Base-by-base conservation (phyloP, 148 eudicot genomes). In the Chenopodium berlandieri region DNA sequence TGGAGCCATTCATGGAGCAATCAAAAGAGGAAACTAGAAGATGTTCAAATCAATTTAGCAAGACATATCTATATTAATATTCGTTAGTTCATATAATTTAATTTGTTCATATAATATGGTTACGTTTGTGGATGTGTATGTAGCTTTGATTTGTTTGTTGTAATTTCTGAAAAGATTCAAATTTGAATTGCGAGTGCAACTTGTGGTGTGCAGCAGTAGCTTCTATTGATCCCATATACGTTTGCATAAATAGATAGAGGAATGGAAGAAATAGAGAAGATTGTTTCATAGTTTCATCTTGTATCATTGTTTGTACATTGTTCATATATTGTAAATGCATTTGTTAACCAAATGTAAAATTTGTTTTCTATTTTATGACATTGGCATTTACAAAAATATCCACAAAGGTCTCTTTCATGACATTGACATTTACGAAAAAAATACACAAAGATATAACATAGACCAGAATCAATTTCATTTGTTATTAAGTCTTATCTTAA, bases 1-100 rank as follows among this genome's bases (percentile, higher is more conserved):
- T 20, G 88, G 74, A 34, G 84, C 88, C 4, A 78, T 86, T 44
- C 88, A 86, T 71, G 86, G 86, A 78, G 84, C 88, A 47, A 78
- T 83, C 52, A 83, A 72, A 73, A 73, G 34, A 54, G 74, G 71
- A 16, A 71, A 46, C 10, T 34, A 63, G 54, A 64, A 2, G 40
- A 20, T 14, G 37, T 11, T 20, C 48, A 71, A 71, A 17, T 4
- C 25, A 17, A 7, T 9, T 71, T 71, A 71, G 22, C 48, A 37
- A 37, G 52, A 7, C 12, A 12, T 37, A 31, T 68, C 27, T 16
- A n/a, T 23, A 75, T 27, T 47, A 25, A 7, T 9, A 52, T 75
- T 75, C n/a, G 69, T 76, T 60, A 34, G 17, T 76, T 48, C 67
- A 47, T 64, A n/a, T 50, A 64, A 52, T 77, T 63, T 65, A 56